phyloP scores from a whole-genome alignment of 2,329 filamentous ascomycete species.

The Ascosphaera apis region DNA sequence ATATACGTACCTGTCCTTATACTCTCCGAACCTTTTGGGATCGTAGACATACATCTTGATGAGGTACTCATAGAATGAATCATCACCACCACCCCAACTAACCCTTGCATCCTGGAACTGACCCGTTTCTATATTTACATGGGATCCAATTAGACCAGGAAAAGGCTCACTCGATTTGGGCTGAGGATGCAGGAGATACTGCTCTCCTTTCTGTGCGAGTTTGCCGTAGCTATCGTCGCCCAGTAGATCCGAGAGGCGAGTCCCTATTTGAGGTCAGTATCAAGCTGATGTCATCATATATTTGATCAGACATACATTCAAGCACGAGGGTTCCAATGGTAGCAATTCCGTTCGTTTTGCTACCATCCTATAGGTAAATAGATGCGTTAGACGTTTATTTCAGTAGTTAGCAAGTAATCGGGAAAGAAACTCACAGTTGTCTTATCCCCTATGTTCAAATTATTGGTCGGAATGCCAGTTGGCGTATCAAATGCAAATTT shows the following conservation, averaged over 20 bases:
- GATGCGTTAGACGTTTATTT: slow-evolving; percentile 4
- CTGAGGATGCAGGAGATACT: slow-evolving; percentile 43
- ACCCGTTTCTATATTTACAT: slow-evolving; percentile 41
- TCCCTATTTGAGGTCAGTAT: slow-evolving; percentile 5
- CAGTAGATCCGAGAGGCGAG: slow-evolving; percentile 48
- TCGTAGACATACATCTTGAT: slow-evolving; percentile 84
- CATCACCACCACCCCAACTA: slow-evolving; percentile 54
- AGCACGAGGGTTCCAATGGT: slow-evolving; percentile 57
- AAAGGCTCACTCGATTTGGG: slow-evolving; percentile 44
- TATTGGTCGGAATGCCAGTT: slow-evolving; percentile 51
- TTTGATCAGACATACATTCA: slow-evolving; percentile 28
- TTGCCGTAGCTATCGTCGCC: slow-evolving; percentile 42
- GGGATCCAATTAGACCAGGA: slow-evolving; percentile 50
- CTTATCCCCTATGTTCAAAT: slow-evolving; percentile 34
- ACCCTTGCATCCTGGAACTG: slow-evolving; percentile 42
- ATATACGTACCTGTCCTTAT: slow-evolving; percentile 29
- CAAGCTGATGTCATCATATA: neutral
- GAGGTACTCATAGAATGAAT: slow-evolving; percentile 75
- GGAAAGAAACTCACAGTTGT: slow-evolving; percentile 9
- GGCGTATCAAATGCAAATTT: slow-evolving; percentile 58
- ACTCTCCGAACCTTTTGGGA: slow-evolving; percentile 33
- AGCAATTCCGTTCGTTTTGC: slow-evolving; percentile 45
- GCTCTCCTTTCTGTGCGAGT: slow-evolving; percentile 43
- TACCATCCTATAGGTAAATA: slow-evolving; percentile 20
- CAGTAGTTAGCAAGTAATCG: slow-evolving; percentile 13